Percentiles rank a stretch among this genome's conserved stretches.
Conservation (phyloP, 2,329 filamentous ascomycete genomes). For the Zymoseptoria passerinii region DNA sequence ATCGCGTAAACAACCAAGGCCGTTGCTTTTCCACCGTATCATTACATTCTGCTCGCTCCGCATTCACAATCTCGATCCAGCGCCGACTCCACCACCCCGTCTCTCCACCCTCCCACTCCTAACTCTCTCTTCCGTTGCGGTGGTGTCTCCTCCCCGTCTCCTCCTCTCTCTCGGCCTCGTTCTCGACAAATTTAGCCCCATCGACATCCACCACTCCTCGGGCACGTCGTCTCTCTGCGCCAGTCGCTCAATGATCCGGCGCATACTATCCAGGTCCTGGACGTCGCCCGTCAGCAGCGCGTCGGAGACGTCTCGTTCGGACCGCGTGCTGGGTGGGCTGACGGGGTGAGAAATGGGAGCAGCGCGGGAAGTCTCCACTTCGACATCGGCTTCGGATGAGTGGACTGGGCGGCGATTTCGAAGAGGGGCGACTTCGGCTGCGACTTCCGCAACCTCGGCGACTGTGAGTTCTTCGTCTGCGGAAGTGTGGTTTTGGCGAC, state of each 20-base stretch:
- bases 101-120: not conserved
- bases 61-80: not conserved
- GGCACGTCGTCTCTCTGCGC: slow-evolving; percentile 66
- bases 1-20: too few species aligned
- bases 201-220: slow-evolving; percentile 66
- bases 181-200: slow-evolving; percentile 31
- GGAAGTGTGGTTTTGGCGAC: not conserved
- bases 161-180: slow-evolving; percentile 13
- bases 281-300: slow-evolving; percentile 20
- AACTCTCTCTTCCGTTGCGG: not conserved
- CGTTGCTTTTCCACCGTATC: too few species aligned
- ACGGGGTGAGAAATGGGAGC: slow-evolving; percentile 21
- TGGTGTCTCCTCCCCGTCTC: not conserved
- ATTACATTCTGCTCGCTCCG: too few species aligned
- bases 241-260: slow-evolving; percentile 62
- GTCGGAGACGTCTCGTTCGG: slow-evolving; percentile 16
- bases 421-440: not conserved
- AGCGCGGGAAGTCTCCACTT: slow-evolving; percentile 18
- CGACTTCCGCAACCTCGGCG: too few species aligned
- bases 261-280: slow-evolving; percentile 54
- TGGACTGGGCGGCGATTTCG: too few species aligned
- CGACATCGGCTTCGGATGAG: slow-evolving; percentile 1
- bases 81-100: not conserved
- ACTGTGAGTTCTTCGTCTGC: not conserved
- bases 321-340: slow-evolving; percentile 19